Evolutionary conservation across 176 grass and related monocot species (phyloP).

Genomic region (Phyllostachys edulis): DNA sequence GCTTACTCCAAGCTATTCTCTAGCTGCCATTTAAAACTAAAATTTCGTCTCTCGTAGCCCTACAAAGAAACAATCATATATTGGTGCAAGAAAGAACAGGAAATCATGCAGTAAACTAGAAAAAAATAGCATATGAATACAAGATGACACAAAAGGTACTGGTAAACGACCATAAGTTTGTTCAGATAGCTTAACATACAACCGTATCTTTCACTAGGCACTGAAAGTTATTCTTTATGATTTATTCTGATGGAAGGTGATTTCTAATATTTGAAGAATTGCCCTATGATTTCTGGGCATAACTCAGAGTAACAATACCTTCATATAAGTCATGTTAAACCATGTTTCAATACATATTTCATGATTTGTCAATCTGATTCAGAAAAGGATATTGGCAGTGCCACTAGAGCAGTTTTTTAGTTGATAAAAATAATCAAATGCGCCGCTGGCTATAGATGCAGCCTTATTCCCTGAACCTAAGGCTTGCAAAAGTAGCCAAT

Average conservation of each 20-base stretch:
- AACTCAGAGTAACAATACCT: background rate
- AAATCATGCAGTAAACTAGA: constrained; percentile 2
- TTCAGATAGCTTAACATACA: background rate
- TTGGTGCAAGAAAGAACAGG: background rate
- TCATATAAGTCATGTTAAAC: background rate
- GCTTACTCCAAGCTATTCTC: constrained; percentile 29
- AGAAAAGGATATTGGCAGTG: background rate
- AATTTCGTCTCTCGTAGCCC: constrained; percentile 41
- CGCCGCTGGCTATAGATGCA: background rate
- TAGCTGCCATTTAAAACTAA: constrained; percentile 39
- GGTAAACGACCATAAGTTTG: background rate
- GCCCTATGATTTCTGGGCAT: background rate
- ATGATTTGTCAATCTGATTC: background rate
- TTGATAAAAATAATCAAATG: background rate
- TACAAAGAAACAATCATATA: constrained; percentile 20
- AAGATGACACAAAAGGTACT: background rate
- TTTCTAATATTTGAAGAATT: background rate
- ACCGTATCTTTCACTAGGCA: background rate
- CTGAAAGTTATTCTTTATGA: background rate
- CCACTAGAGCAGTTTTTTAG: background rate
- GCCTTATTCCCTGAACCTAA: background rate
- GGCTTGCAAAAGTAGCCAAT: background rate
- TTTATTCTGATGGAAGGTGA: background rate
- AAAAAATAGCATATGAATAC: background rate
- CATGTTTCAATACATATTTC: background rate